Base-by-base conservation (phyloP, 2,329 filamentous ascomycete genomes). In the Chrysosporium keratinophilum region DNA sequence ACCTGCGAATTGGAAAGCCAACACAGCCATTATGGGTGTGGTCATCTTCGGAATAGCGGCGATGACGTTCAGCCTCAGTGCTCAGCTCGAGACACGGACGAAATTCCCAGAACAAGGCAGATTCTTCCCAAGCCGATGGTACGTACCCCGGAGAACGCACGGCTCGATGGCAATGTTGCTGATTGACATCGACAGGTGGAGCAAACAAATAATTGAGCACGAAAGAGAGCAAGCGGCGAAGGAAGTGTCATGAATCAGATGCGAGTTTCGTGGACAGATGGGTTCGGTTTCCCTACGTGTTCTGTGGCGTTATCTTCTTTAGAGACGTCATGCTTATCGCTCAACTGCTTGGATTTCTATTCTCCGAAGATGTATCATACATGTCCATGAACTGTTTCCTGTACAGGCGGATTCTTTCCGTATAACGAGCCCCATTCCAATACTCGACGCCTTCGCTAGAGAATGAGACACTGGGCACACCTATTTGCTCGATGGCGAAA, bases 401-500 rank as follows among this genome's bases (percentile, higher is more conserved):
- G 67, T 72, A 73, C 64, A 70, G 66, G 62, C 67, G 69, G 64
- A 73, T 64, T 55, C 70, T 67, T 67, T 71, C 69, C 62, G 64
- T 66, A 63, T 72, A 72, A 65, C 65, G 65, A 67, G 64, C 64
- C 59, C 65, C 69, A 62, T 75, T 75, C 73, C 73, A 75, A 58
- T 64, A 59, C 57, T 73, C 70, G 49, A 62, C 62, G 39, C 65
- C 69, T 52, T 65, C 60, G 5, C 58, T 61, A 55, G 62, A 52
- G 41, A 54, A 58, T 47, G 65, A 64, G 19, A 71, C 62, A 17
- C 55, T 57, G 15, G 91, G 91, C 67, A 94, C 80, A 0, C 93
- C 91, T 50, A 95, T 83, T 68, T 98, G 93, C 70, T 98, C 90
- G 62, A 98, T 95, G 14, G 88, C 88, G 68, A 95, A 93, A 63